Evolutionary conservation across 805 yeast species (phyloP).

Genomic region (Lachancea mirantina): DNA sequence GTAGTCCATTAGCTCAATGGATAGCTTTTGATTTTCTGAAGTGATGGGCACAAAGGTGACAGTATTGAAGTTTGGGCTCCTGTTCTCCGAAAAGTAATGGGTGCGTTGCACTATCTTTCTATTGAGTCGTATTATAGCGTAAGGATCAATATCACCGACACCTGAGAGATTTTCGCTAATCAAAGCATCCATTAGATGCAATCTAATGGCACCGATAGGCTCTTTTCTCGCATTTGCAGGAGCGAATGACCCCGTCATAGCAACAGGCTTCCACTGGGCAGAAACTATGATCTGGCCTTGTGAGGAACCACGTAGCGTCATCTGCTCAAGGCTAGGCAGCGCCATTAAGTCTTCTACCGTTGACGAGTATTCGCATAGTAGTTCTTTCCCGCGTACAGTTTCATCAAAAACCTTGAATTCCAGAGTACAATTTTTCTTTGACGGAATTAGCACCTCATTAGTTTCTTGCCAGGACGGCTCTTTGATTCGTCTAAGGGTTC

Average conservation of each 20-base stretch:
- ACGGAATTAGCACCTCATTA: conserved; percentile 53
- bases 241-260: conserved; percentile 43
- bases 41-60: conserved; percentile 54
- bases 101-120: conserved; percentile 54
- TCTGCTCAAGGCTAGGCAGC: conserved; percentile 39
- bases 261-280: conserved; percentile 67
- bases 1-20: conserved; percentile 57
- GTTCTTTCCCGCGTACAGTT: conserved; percentile 37
- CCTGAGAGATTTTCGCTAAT: conserved; percentile 52
- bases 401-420: conserved; percentile 56
- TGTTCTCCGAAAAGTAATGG: conserved; percentile 43
- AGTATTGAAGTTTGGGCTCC: conserved; percentile 53
- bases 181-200: conserved; percentile 48
- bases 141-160: conserved; percentile 72
- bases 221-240: conserved; percentile 36
- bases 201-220: conserved; percentile 60
- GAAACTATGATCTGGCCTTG: conserved; percentile 48
- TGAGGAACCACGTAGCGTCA: conserved; percentile 46
- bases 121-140: conserved; percentile 50
- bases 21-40: conserved; percentile 52
- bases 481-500: conserved; percentile 59
- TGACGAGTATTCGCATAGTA: conserved; percentile 45
- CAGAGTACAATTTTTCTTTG: conserved; percentile 50
- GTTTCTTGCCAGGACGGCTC: conserved; percentile 68
- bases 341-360: conserved; percentile 42